A percentile compares a stretch with the other conserved stretches of the same genome.
These are phyloP conservation scores for Candida frijolesensis DNA, from an alignment of 1,139 yeast genomes.

Conservation along the genomic window DNA sequence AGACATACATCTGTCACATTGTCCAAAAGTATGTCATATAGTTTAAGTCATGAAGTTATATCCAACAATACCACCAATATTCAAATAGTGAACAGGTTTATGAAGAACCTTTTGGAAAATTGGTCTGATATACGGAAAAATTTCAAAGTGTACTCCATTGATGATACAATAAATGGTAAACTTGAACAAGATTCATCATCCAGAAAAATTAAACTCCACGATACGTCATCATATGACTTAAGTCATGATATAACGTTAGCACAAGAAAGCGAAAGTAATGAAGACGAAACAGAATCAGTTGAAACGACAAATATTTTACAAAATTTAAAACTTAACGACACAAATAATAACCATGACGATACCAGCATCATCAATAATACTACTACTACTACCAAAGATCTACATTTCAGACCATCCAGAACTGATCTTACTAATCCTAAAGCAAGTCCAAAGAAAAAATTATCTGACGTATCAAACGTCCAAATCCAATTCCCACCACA, in stretches of 20 bases:
- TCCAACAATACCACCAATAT: constrained; percentile 48
- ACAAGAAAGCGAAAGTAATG: constrained; percentile 16
- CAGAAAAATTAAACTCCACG: constrained; percentile 11
- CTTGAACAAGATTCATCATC: constrained; percentile 1
- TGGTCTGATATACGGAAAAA: constrained; percentile 33
- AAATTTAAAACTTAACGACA: not conserved
- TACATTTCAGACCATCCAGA: constrained; percentile 1
- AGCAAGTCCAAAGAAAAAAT: constrained; percentile 8
- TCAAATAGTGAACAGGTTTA: constrained; percentile 51
- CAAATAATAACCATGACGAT: not conserved
- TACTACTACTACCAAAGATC: not conserved
- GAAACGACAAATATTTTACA: constrained; percentile 4
- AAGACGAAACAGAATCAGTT: not conserved
- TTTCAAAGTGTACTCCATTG: constrained; percentile 20
- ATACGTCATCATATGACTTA: constrained; percentile 33
- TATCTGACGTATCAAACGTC: constrained; percentile 28
- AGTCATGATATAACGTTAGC: constrained; percentile 35
- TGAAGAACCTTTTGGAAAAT: constrained; percentile 49
- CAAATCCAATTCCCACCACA: constrained; percentile 43
- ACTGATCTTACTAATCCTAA: not conserved
- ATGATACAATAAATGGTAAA: constrained; percentile 25
- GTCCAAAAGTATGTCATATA: constrained; percentile 51
- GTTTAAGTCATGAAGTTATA: constrained; percentile 54
- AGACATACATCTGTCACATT: constrained; percentile 48
- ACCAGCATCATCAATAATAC: not conserved